phyloP scores from a whole-genome alignment of 306 rosid species.

The Ziziphus jujuba region DNA sequence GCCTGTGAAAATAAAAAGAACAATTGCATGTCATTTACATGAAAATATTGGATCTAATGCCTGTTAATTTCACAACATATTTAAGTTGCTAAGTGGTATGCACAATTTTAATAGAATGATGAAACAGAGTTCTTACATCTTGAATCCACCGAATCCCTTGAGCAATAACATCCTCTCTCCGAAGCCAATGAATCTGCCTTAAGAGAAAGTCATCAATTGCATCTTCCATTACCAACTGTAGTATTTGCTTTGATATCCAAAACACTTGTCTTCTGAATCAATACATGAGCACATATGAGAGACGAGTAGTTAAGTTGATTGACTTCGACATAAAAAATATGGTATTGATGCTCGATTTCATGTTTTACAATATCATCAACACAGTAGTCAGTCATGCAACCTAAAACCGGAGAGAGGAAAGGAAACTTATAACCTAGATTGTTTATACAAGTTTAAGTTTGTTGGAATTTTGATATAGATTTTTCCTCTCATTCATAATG shows the following conservation, averaged over 20 bases:
- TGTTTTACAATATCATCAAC: conserved; percentile 11
- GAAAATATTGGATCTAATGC: too few species aligned
- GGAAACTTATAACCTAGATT: neutral
- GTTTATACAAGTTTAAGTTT: too few species aligned
- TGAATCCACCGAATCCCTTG: conserved; percentile 89
- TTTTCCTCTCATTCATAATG: too few species aligned
- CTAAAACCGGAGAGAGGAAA: neutral
- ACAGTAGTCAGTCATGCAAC: conserved; percentile 17
- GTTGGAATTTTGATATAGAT: too few species aligned
- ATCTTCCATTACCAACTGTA: conserved; percentile 92
- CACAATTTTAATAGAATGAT: conserved; percentile 15
- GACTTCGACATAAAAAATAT: conserved; percentile 6
- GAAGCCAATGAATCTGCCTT: conserved; percentile 84
- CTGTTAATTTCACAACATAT: neutral
- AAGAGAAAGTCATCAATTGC: conserved; percentile 95
- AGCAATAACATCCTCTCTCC: conserved; percentile 74
- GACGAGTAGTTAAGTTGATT: neutral
- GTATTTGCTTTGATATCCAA: conserved; percentile 97
- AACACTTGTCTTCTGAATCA: conserved; percentile 87
- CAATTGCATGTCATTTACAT: conserved; percentile 4
- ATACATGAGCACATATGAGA: conserved; percentile 18
- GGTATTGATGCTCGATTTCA: conserved; percentile 9
- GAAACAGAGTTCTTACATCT: conserved; percentile 66
- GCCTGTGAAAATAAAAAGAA: too few species aligned
- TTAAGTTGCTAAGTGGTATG: conserved; percentile 21